Percentiles rank a stretch among this genome's conserved stretches.
These are phyloP conservation scores for Lasiodiplodia hormozganensis DNA, from an alignment of 2,329 filamentous ascomycete species.

Conservation along the genomic window DNA sequence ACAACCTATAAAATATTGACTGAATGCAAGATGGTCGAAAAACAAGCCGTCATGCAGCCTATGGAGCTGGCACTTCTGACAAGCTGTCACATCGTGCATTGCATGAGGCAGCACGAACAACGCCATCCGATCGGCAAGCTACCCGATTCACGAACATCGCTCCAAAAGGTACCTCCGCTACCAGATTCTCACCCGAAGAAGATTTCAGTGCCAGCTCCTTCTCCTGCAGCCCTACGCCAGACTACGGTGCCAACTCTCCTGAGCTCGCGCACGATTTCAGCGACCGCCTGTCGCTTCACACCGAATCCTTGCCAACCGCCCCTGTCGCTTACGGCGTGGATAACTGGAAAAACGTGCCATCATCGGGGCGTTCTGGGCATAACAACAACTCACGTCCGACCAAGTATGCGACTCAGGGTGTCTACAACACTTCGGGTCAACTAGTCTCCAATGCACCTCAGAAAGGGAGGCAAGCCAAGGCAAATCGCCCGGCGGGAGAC, in stretches of 20 bases:
- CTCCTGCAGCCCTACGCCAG: not conserved
- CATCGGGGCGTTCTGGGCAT: no score
- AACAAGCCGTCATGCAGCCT: not conserved
- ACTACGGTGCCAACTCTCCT: not conserved
- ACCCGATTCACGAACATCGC: not conserved
- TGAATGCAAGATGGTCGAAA: not conserved
- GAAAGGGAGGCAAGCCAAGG: not conserved
- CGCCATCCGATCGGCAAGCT: not conserved
- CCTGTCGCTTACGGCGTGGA: not conserved
- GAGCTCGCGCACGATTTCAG: not conserved
- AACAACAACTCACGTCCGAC: not conserved
- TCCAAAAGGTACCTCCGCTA: not conserved
- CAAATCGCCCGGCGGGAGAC: not conserved
- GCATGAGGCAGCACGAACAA: not conserved
- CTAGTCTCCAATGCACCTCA: not conserved
- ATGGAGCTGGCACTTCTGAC: no score
- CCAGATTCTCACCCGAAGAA: not conserved
- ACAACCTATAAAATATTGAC: not conserved
- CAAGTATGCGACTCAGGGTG: not conserved
- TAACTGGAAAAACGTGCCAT: not conserved
- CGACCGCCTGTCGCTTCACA: not conserved
- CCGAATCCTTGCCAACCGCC: not conserved
- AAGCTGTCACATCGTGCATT: no score
- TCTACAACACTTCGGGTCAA: not conserved
- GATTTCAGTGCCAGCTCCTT: not conserved